Evolutionary conservation across 1,139 yeast species (phyloP), one percentile per base, ranked within the genome.

Genomic region (Pichia norvegensis): DNA sequence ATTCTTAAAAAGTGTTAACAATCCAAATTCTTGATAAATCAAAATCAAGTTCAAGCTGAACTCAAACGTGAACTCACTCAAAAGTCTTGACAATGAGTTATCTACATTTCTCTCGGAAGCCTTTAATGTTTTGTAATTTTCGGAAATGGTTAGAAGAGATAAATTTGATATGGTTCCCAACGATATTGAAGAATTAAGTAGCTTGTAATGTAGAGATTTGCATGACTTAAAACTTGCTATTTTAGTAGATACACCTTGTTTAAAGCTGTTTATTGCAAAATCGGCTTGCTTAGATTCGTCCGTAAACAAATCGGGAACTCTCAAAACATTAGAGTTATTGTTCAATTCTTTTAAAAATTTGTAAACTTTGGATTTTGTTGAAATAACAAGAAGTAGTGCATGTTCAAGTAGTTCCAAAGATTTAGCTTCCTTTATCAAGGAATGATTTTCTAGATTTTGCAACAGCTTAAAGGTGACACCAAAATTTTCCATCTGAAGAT

Each of bases 21-120:
- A 47, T 1, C 72, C 73, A 50, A 65, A 64, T 38, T 67, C 67
- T 33, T 65, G 67, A 53, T 68, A 67, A 5, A 63, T 54, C n/a
- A 55, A 36, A 35, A 69, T 56, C 16, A 66, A 48, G 17, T 58
- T 51, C 29, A 53, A 48, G 45, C 56, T 51, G 44, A 44, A 57
- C 45, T 55, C 60, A 39, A 52, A 50, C 46, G 43, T 53, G 43
- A 51, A 47, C 56, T 63, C 46, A 48, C 50, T 44, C 48, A 56
- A 10, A 49, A 47, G 20, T 51, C 48, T 50, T 49, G 61, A 41
- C 52, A 56, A 21, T 46, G 59, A 40, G 48, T 47, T 41, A 46
- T 43, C 41, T 21, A 44, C 21, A 37, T 42, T 41, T 25, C 43
- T 22, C 25, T 46, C 43, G 29, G 46, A 43, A 25, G 41, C 25